A percentile compares a stretch with the other conserved stretches of the same genome.
Evolutionary conservation across 352 stramenopile species (phyloP).

Genomic region (Lagenidium sp.): DNA sequence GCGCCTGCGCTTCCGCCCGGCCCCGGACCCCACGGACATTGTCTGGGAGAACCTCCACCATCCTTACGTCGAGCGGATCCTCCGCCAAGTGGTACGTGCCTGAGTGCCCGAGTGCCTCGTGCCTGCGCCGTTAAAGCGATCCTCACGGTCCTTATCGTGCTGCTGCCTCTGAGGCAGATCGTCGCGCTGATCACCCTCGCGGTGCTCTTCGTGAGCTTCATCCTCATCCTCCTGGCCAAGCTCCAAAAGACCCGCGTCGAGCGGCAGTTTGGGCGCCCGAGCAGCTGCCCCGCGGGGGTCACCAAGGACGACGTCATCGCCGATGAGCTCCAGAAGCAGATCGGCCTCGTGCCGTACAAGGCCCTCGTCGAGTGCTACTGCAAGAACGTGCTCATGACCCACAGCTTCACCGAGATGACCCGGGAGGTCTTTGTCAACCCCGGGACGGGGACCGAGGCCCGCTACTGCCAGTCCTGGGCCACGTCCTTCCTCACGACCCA

Average conservation of each 20-base stretch:
- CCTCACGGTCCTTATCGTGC: not conserved
- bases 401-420: conserved; percentile 58
- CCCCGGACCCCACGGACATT: conserved; percentile 75
- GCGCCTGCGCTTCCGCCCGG: conserved; percentile 55
- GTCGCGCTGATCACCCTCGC: conserved; percentile 59
- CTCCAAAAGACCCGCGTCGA: conserved; percentile 66
- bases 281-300: conserved; percentile 46
- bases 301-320: conserved; percentile 56
- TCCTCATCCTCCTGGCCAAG: conserved; percentile 68
- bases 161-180: conserved; percentile 26
- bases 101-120: too few species aligned
- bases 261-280: conserved; percentile 48
- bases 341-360: conserved; percentile 51
- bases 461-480: conserved; percentile 65
- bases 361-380: conserved; percentile 76
- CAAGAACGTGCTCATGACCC: conserved; percentile 34
- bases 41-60: conserved; percentile 81
- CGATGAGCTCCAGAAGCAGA: conserved; percentile 51
- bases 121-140: too few species aligned
- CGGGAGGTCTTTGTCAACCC: conserved; percentile 44
- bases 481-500: conserved; percentile 64
- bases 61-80: conserved; percentile 38
- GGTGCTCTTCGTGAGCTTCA: conserved; percentile 65
- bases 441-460: conserved; percentile 17
- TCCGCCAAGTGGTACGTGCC: conserved; percentile 49